Conservation (phyloP, 2,329 filamentous ascomycete species). For the Aspergillus alliaceus region DNA sequence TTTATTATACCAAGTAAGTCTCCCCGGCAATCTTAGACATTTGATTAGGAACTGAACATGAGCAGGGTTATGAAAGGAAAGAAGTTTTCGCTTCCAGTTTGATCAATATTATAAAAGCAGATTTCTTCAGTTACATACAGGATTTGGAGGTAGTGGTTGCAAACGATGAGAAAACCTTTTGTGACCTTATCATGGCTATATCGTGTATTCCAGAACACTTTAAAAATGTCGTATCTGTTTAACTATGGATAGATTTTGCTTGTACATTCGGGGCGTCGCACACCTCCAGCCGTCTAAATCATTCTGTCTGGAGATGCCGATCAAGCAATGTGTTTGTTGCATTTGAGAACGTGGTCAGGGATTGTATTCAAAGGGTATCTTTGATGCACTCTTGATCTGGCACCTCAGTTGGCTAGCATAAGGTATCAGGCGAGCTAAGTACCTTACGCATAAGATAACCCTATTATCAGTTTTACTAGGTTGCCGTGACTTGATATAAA, state of each 20-base stretch:
- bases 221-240: background rate
- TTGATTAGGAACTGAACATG: slow-evolving; percentile 4
- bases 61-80: slow-evolving; percentile 73
- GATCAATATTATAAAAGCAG: slow-evolving; percentile 17
- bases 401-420: background rate
- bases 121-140: background rate
- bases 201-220: background rate
- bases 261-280: background rate
- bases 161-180: background rate
- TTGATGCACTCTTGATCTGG: too few relatives aligned
- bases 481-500: background rate
- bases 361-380: too few relatives aligned
- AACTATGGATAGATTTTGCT: background rate
- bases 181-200: background rate
- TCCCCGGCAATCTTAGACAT: too few relatives aligned
- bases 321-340: too few relatives aligned
- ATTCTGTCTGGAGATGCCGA: background rate
- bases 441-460: background rate
- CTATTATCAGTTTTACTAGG: too few relatives aligned
- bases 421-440: background rate
- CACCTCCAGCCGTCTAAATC: too few relatives aligned
- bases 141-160: too few relatives aligned
- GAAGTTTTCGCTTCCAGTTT: slow-evolving; percentile 84
- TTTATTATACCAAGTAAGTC: slow-evolving; percentile 91
- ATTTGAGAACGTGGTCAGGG: too few relatives aligned